Base-by-base conservation (phyloP, 306 rosid species). In the Dalbergia oliveri region DNA sequence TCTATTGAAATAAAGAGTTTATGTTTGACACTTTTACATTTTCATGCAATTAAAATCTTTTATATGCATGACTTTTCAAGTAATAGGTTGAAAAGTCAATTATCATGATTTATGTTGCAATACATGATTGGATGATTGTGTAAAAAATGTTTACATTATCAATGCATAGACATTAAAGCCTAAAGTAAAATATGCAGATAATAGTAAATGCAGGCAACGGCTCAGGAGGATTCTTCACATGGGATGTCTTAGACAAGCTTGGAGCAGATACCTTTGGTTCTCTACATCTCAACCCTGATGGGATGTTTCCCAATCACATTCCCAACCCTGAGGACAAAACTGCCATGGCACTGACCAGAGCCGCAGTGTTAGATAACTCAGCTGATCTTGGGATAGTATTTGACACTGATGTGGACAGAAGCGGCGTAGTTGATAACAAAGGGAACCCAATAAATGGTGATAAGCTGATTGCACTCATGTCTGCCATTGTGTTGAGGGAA, bases 211-310 rank as follows among this genome's bases (percentile, higher is more conserved):
- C 99, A 14, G 99, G 99, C 53, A 92, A 94, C 15, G 99, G 99
- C 33, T 92, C 97, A 3, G 97, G 97, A 72, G 98, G 97, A 7
- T 94, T 94, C 86, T 92, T 94, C 85, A 92, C 97, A 16, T 94
- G 91, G 89, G 90, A 87, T 66, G 97, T 92, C 1, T 79, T 94
- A n/a, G 98, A 92, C 89, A 89, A 91, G 73, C 94, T 94, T 6
- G 97, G 98, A 7, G 97, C 97, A 18, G 98, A 94, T 78, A 92
- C 97, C 6, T 94, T 94, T 62, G 98, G 97, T 5, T 94, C 97
- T 43, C 91, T 91, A 3, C 89, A 94, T 81, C 97, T 94, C 1
- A 86, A 87, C 37, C 98, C 98, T 1, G 97, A 94, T 19, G 97
- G 97, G 1, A 92, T 92, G 97, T 94, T 94, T 54, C 98, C 98